Evolutionary conservation across 225 moss, liverwort and hornwort genomes (phyloP), one percentile per base, ranked within the genome.

Genomic region (Climacium dendroides): DNA sequence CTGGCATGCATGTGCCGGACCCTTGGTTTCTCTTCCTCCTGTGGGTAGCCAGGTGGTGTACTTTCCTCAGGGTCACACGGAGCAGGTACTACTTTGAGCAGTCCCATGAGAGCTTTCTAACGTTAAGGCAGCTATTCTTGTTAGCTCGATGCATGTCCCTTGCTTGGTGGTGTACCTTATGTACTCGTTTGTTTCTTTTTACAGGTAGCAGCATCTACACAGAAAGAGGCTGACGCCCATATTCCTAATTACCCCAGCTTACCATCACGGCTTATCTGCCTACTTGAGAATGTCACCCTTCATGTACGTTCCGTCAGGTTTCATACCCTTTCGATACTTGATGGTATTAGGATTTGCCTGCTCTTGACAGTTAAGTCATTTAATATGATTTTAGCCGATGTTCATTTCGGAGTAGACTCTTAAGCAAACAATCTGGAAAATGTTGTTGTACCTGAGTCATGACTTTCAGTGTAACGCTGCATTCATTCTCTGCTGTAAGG

Each of bases 1-100:
- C 52, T 93, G 93, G 93, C 93, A 93, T 84, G 93, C 93, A 70
- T 93, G 91, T 87, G 93, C 93, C 55, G 93, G 93, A 58, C 93
- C 93, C 30, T 90, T 93, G 86, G 93, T 93, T 87, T 93, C 93
- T 60, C 86, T 93, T 48, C 93, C 93, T 73, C 93, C 93, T 69
- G 92, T 92, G 52, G 90, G 90, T 78, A 90, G 78, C 77, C 89
- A 87, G 77, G 93, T 93, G 86, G 92, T 90, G 54, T 93, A 93
- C 84, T 93, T 93, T 89, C 93, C 93, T 57, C 93, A 93, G 81
- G 93, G 93, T 74, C 93, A 93, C 79, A 93, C 92, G 80, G 93
- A 93, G 83, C 93, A 93, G 93, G 93, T 93, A 89, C 35, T 78
- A 71, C 59, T 64, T 87, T 87, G 73, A 82, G 77, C 57, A 76